phyloP scores from a whole-genome alignment of 768 basidiomycete species.

The Boletellus ananiceps region DNA sequence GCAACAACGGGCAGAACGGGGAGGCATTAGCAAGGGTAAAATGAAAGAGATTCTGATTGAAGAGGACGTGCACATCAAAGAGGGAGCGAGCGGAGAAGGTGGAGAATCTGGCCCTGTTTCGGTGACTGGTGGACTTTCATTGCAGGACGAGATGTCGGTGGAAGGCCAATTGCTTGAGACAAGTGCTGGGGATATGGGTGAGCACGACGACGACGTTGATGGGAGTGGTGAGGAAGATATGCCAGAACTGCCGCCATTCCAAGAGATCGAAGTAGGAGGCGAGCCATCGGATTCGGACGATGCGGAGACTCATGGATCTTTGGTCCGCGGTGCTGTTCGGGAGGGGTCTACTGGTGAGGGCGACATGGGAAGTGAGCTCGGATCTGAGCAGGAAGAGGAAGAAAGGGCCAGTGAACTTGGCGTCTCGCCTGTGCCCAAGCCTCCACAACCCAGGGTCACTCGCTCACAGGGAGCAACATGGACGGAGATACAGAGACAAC shows the following conservation, averaged over 20 bases:
- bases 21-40: slow-evolving; percentile 5
- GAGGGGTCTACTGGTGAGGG: neutral
- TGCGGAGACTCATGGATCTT: slow-evolving; percentile 20
- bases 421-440: neutral
- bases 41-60: slow-evolving; percentile 5
- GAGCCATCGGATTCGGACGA: slow-evolving; percentile 28
- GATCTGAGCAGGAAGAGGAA: neutral
- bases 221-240: neutral
- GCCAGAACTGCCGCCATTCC: slow-evolving; percentile 3
- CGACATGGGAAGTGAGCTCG: neutral
- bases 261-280: slow-evolving; percentile 7
- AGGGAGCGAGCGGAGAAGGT: neutral
- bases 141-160: slow-evolving; percentile 21
- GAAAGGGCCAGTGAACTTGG: neutral
- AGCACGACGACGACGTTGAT: neutral
- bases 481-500: neutral
- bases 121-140: neutral
- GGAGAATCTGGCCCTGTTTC: neutral
- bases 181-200: neutral
- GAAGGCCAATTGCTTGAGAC: slow-evolving; percentile 19
- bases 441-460: slow-evolving; percentile 2
- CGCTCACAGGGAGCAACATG: slow-evolving; percentile 5
- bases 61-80: slow-evolving; percentile 6
- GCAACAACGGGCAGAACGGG: neutral
- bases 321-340: slow-evolving; percentile 3